phyloP scores from a whole-genome alignment of 768 basidiomycete species.

The Mycena latifolia region DNA sequence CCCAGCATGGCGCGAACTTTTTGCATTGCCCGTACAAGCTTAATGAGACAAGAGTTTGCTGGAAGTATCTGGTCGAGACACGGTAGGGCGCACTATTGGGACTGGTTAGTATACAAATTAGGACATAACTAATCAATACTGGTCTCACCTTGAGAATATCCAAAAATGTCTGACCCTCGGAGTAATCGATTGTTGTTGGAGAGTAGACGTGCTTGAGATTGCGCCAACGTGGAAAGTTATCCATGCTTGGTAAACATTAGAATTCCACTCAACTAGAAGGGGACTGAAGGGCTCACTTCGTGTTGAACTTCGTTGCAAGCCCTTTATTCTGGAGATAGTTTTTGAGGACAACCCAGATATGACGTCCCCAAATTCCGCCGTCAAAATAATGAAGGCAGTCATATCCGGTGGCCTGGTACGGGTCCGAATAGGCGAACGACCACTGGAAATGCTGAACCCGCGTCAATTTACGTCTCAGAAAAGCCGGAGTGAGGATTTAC shows the following conservation, averaged over 20 bases:
- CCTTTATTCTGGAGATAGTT: constrained; percentile 2
- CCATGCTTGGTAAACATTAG: constrained; percentile 6
- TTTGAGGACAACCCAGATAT: constrained; percentile 24
- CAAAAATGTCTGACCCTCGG: constrained; percentile 18
- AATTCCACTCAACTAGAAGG: not conserved
- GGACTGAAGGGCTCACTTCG: constrained; percentile 3
- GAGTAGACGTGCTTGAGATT: constrained; percentile 16
- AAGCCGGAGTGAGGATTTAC: too few relatives aligned
- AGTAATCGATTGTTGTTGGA: constrained; percentile 23
- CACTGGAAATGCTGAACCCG: constrained; percentile 21
- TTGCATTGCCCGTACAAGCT: too few relatives aligned
- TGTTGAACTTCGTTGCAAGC: constrained; percentile 17
- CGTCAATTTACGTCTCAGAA: not conserved
- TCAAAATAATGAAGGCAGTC: constrained; percentile 28
- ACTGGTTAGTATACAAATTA: too few relatives aligned
- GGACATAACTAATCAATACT: too few relatives aligned
- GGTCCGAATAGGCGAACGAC: constrained; percentile 17
- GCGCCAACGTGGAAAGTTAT: constrained; percentile 16
- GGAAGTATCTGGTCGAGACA: too few relatives aligned
- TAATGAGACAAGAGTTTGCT: too few relatives aligned
- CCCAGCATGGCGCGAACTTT: too few relatives aligned
- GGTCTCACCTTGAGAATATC: constrained; percentile 23
- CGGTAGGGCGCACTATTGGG: not conserved
- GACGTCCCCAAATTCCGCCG: constrained; percentile 17
- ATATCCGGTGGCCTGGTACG: constrained; percentile 16